These are phyloP conservation scores for Centella asiatica DNA, from an alignment of 129 eudicot genomes.

Conservation along the genomic window DNA sequence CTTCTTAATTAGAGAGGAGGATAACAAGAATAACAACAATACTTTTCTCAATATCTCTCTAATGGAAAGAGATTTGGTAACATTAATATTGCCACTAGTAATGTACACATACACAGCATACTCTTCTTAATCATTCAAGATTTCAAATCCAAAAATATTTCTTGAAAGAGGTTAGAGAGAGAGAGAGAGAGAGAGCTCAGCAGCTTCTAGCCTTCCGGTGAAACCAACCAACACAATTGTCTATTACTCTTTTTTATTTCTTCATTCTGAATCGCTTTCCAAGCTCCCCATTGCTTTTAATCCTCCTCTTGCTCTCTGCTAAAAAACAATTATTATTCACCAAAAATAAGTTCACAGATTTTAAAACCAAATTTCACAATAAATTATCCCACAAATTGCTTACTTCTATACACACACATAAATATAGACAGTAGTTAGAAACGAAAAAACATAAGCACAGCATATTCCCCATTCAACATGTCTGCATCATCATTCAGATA, in stretches of 20 bases:
- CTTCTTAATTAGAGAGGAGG: too few relatives aligned
- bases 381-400: background rate
- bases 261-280: slow-evolving; percentile 61
- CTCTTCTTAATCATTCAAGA: too few relatives aligned
- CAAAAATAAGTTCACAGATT: background rate
- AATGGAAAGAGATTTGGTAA: too few relatives aligned
- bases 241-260: too few relatives aligned
- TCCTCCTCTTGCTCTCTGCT: slow-evolving; percentile 65
- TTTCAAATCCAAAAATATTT: background rate
- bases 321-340: background rate
- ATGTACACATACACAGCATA: too few relatives aligned
- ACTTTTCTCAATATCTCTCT: too few relatives aligned
- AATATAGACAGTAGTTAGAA: background rate
- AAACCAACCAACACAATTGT: too few relatives aligned
- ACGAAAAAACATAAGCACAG: background rate
- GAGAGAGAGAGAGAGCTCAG: background rate
- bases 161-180: background rate
- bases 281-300: slow-evolving; percentile 68
- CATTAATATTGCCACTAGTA: too few relatives aligned
- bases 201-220: background rate
- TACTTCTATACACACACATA: too few relatives aligned
- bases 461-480: background rate
- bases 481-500: background rate
- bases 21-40: too few relatives aligned
- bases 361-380: too few relatives aligned